A percentile compares a stretch with the other conserved stretches of the same genome.
Evolutionary conservation across 768 basidiomycete species (phyloP).

Genomic region (Russula brevipes): DNA sequence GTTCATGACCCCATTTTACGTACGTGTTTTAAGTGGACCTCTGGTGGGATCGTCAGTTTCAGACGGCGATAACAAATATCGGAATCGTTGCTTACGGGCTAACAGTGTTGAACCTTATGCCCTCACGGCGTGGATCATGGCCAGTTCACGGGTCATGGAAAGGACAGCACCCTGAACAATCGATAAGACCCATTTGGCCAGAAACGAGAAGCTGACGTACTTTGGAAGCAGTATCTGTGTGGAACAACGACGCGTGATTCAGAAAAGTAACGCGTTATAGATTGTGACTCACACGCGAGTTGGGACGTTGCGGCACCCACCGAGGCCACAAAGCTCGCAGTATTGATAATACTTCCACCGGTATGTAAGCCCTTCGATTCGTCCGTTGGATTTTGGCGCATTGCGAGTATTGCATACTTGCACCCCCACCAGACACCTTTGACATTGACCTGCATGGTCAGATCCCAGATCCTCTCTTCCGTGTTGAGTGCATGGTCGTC

Average conservation of each 20-base stretch:
- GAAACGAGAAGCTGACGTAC: constrained; percentile 33
- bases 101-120: constrained; percentile 91
- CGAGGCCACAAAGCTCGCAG: constrained; percentile 93
- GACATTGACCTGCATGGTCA: constrained; percentile 90
- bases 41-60: constrained; percentile 38
- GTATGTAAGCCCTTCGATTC: constrained; percentile 69
- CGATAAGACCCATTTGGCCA: constrained; percentile 9
- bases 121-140: constrained; percentile 98
- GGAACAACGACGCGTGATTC: constrained; percentile 4
- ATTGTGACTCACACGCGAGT: constrained; percentile 72
- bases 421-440: constrained; percentile 99
- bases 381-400: constrained; percentile 89
- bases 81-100: constrained; percentile 68
- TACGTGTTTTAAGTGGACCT: constrained; percentile 92
- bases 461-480: constrained; percentile 93
- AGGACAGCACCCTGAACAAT: constrained; percentile 80
- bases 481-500: constrained; percentile 97
- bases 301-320: constrained; percentile 98
- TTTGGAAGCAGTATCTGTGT: constrained; percentile 89
- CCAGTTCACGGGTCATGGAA: constrained; percentile 95
- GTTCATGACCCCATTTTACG: constrained; percentile 29
- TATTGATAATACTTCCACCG: constrained; percentile 95
- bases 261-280: not conserved
- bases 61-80: not conserved
- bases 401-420: constrained; percentile 95